Evolutionary conservation across 768 basidiomycete species (phyloP).

Genomic region (Pleurotus salmoneostramineus): DNA sequence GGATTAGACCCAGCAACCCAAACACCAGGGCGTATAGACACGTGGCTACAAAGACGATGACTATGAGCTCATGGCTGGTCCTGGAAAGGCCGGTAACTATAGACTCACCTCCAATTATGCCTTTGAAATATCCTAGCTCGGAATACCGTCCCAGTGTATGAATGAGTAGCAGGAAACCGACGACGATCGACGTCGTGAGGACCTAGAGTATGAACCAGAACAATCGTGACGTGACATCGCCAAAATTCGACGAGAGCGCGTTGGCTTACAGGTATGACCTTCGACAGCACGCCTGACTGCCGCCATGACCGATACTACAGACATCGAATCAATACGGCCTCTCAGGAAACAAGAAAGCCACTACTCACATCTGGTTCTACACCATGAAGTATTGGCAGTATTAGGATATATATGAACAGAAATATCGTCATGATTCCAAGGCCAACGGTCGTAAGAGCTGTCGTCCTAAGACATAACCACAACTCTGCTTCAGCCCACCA

Average conservation of each 20-base stretch:
- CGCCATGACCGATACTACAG: slow-evolving; percentile 71
- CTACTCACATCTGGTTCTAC: slow-evolving; percentile 64
- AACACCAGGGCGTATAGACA: slow-evolving; percentile 68
- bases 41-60: slow-evolving; percentile 40
- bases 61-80: slow-evolving; percentile 1
- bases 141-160: slow-evolving; percentile 68
- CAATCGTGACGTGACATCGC: too few species aligned
- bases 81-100: neutral
- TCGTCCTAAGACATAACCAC: slow-evolving; percentile 31
- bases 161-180: slow-evolving; percentile 63
- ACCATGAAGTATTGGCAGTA: slow-evolving; percentile 64
- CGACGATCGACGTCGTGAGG: slow-evolving; percentile 63
- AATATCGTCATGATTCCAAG: slow-evolving; percentile 58
- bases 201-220: slow-evolving; percentile 23
- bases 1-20: slow-evolving; percentile 72
- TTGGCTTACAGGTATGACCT: slow-evolving; percentile 55
- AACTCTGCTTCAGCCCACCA: too few species aligned
- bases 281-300: slow-evolving; percentile 63
- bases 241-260: too few species aligned
- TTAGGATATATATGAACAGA: slow-evolving; percentile 70
- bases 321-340: neutral
- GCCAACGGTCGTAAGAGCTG: slow-evolving; percentile 48
- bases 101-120: slow-evolving; percentile 57
- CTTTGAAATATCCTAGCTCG: slow-evolving; percentile 57
- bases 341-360: neutral